Base-by-base conservation (phyloP, 2,329 filamentous ascomycete genomes). In the Penicillium sp. region DNA sequence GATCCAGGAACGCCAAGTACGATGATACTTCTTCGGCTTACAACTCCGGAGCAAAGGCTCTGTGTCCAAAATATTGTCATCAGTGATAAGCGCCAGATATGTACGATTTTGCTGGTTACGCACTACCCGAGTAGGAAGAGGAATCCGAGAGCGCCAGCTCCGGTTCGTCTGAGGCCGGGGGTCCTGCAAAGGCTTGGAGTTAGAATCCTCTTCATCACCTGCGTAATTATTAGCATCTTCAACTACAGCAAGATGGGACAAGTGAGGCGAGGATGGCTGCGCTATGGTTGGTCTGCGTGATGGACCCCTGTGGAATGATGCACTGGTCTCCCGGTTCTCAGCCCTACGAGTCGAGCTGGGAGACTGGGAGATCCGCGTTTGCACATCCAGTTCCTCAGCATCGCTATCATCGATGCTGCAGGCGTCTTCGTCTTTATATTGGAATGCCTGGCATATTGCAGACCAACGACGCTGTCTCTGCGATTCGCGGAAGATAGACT, bases 1-100 rank as follows among this genome's bases (percentile, higher is more conserved):
- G 28, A 55, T 48, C 17, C 16, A 43, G 31, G 56, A 60, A 10
- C 31, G 50, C 38, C 25, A 41, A 33, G 42, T 10, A 14, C 7
- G 12, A n/a, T 1, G 19, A 12, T 22, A 4, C 17, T 30, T 35
- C 22, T 19, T 35, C 11, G 42, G 2, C 12, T 31, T 19, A 30
- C 19, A 11, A 35, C 28, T 22, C 7, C 6, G 10, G 10, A 40
- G n/a, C 26, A 48, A 38, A 37, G 12, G 12, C 19, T 50, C 36
- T 10, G n/a, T 14, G 6, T 30, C 51, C 5, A 9, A 37, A n/a
- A 37, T 25, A 28, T 37, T 17, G 7, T 45, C 31, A 36, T 36
- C 49, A 30, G 30, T 22, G 31, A 37, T 26, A 14, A 36, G 16
- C 5, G 33, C 14, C 36, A 14, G 14, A 22, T 28, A 48, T 1